A percentile compares a stretch with the other conserved stretches of the same genome.
Conservation (phyloP, 2,329 filamentous ascomycete genomes). For the Trichoderma semiorbis region DNA sequence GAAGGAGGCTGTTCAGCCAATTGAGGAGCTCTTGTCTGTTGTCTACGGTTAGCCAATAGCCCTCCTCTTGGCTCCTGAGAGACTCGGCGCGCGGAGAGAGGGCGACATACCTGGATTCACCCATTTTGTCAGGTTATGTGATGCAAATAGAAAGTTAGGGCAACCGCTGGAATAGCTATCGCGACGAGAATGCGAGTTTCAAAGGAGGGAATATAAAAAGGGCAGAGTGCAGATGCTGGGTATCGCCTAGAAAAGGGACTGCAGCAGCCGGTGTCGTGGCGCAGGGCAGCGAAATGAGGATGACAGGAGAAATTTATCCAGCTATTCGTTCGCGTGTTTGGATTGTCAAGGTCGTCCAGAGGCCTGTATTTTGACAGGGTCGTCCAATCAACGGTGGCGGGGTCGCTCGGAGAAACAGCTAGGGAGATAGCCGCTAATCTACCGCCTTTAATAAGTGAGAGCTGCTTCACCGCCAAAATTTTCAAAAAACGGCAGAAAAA, state of each 20-base stretch:
- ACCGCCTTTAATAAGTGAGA: neutral
- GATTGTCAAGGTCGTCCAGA: constrained; percentile 18
- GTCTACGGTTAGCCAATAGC: neutral
- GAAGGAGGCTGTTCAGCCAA: constrained; percentile 96
- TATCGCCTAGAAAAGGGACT: constrained; percentile 18
- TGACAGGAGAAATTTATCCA: constrained; percentile 25
- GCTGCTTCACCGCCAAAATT: constrained; percentile 27
- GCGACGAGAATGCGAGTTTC: neutral
- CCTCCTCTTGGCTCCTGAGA: neutral
- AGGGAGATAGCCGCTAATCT: constrained; percentile 11
- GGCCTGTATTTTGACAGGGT: constrained; percentile 24
- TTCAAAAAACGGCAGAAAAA: constrained; percentile 26
- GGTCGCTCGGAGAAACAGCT: constrained; percentile 24
- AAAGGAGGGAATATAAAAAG: neutral
- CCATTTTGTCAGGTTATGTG: constrained; percentile 38
- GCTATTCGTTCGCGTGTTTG: constrained; percentile 22
- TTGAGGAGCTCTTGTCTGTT: constrained; percentile 88
- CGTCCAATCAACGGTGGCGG: constrained; percentile 41
- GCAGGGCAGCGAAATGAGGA: constrained; percentile 18
- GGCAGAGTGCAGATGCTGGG: constrained; percentile 7
- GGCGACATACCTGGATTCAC: constrained; percentile 44
- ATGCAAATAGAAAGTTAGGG: constrained; percentile 7
- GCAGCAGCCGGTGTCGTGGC: constrained; percentile 10
- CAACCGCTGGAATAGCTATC: constrained; percentile 6
- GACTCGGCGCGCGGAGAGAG: neutral